phyloP scores from a whole-genome alignment of 306 rosid species.

The Pachyrhizus erosus region DNA sequence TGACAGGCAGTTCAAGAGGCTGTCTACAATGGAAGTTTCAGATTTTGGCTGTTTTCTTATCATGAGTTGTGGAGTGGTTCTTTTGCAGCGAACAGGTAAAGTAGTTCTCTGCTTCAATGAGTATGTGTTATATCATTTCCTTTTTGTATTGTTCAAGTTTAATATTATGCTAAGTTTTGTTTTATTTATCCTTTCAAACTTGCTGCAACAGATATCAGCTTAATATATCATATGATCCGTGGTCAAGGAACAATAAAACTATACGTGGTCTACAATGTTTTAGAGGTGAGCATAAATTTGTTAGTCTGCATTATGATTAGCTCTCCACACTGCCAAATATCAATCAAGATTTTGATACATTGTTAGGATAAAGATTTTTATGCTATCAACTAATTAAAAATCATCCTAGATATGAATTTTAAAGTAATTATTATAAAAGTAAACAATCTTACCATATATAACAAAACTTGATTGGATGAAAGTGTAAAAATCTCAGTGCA shows the following conservation, averaged over 20 bases:
- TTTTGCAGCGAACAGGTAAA: conserved; percentile 83
- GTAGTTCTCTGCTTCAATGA: conserved; percentile 35
- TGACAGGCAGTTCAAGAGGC: conserved; percentile 97
- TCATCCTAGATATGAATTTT: neutral
- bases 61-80: conserved; percentile 83
- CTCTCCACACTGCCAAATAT: conserved; percentile 31
- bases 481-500: neutral
- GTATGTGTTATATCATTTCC: conserved; percentile 9
- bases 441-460: neutral
- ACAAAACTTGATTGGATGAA: neutral
- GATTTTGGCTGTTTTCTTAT: conserved; percentile 91
- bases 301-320: conserved; percentile 28
- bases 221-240: conserved; percentile 99
- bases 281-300: conserved; percentile 74
- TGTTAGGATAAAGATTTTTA: neutral
- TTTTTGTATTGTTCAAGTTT: conserved; percentile 16
- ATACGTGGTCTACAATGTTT: conserved; percentile 93
- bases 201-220: conserved; percentile 81
- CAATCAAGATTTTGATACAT: conserved; percentile 1
- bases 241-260: conserved; percentile 97
- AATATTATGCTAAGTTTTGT: conserved; percentile 39
- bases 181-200: conserved; percentile 17
- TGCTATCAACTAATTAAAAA: neutral
- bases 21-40: conserved; percentile 81
- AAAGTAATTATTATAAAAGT: neutral